Evolutionary conservation across 2,329 filamentous ascomycete species (phyloP).

Genomic region (Ceratocystis eucalypticola): DNA sequence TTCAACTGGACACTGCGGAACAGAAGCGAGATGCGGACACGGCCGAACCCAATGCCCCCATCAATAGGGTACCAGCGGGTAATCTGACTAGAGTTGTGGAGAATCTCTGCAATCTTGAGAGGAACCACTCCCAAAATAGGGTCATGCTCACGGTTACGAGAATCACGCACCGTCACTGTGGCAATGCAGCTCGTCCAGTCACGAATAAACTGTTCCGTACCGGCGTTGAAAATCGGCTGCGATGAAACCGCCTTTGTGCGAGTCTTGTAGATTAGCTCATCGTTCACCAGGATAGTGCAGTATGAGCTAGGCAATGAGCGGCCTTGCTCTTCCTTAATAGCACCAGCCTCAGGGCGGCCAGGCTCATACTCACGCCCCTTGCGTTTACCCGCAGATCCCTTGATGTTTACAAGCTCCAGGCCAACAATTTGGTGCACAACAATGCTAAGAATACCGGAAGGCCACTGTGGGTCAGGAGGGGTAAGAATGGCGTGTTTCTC

Average conservation of each 20-base stretch:
- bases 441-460: constrained; percentile 73
- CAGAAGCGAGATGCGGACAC: constrained; percentile 73
- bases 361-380: constrained; percentile 83
- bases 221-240: constrained; percentile 93
- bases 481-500: constrained; percentile 82
- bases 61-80: constrained; percentile 95
- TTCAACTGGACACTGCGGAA: constrained; percentile 82
- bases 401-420: constrained; percentile 79
- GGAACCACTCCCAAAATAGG: constrained; percentile 88
- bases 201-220: constrained; percentile 80
- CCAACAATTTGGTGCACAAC: constrained; percentile 93
- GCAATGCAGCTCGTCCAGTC: constrained; percentile 85
- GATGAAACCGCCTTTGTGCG: constrained; percentile 85
- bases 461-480: constrained; percentile 92
- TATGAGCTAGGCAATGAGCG: constrained; percentile 77
- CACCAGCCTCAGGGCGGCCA: constrained; percentile 65
- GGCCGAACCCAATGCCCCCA: constrained; percentile 83
- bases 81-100: constrained; percentile 72
- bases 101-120: constrained; percentile 72
- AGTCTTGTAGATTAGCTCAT: constrained; percentile 85
- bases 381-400: constrained; percentile 66
- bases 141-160: constrained; percentile 81
- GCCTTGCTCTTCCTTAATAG: constrained; percentile 72
- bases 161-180: constrained; percentile 78
- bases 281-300: constrained; percentile 82